Evolutionary conservation across 164 flowering plant genomes (phyloP), one percentile per base, ranked within the genome.

Genomic region (Amborella trichopoda): DNA sequence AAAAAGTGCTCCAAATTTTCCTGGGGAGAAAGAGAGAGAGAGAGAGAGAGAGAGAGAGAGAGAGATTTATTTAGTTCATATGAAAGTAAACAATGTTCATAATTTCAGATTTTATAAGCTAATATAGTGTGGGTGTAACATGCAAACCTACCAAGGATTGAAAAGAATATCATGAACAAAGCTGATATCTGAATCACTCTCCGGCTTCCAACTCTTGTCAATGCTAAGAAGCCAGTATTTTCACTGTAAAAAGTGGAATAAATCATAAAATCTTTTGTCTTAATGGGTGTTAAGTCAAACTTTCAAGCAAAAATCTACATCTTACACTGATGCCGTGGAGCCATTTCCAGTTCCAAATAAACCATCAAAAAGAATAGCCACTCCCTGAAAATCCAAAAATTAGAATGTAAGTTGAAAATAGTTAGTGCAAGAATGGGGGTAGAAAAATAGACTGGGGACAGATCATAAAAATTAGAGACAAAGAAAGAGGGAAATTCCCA

Each of bases 311-410:
- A 11, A 33, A 26, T 6, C 9, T 19, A 41, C 42, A 44, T 42
- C 56, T 75, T 84, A 91, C 96, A 82, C 88, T 61, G 83, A 87
- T 68, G 79, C 95, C 33, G 88, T 63, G 47, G 81, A 62, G 46
- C 98, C 98, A 67, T 33, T 64, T 50, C 49, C 74, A 46, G 96
- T 65, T 5, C 98, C 98, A 59, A 77, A 87, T 50, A 71, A 26
- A 25, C 98, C 98, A 65, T 61, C 67, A 44, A 87, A 50, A 37
- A 91, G 50, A 49, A 78, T 64, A 18, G 83, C 90, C 0, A 83
- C 41, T 30, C 96, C 96, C 96, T 83, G 76, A 59, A 60, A 61
- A n/a, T 20, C 23, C 30, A 49, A 51, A 20, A 24, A 12, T 36
- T 9, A 9, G 34, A 30, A 13, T 30, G 13, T 30, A 30, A 30